Conservation (phyloP, 1,284 basidiomycete species). For the Pseudozyma sp. region DNA sequence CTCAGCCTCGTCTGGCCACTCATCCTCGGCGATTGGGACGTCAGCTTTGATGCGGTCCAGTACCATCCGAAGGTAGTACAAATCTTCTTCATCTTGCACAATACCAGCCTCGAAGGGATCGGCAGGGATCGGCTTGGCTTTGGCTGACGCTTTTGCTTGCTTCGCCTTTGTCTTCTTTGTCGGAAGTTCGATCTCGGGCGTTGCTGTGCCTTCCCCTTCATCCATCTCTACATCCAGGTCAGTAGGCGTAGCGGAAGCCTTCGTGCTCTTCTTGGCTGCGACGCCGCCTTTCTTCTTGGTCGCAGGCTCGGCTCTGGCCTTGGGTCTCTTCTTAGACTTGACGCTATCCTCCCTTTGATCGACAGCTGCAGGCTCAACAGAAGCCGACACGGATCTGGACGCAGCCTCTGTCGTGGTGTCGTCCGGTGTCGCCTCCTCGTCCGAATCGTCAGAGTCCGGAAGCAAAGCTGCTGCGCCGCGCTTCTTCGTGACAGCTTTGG, state of each 20-base stretch:
- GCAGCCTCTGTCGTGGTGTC: conserved; percentile 18
- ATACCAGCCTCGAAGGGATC: conserved; percentile 75
- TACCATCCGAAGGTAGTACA: conserved; percentile 83
- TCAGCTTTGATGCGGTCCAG: conserved; percentile 70
- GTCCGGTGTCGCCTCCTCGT: conserved; percentile 30
- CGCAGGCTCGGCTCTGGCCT: conserved; percentile 13
- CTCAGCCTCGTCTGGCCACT: conserved; percentile 31
- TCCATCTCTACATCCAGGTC: conserved; percentile 20
- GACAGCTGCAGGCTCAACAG: conserved; percentile 18
- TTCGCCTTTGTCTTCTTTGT: conserved; percentile 16
- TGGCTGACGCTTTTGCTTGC: conserved; percentile 21
- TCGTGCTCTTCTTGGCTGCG: conserved; percentile 27
- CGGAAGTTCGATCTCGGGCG: conserved; percentile 9
- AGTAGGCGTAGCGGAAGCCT: not conserved
- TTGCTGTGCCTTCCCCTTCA: conserved; percentile 22
- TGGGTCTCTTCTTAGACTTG: conserved; percentile 26
- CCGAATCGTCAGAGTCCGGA: conserved; percentile 8
- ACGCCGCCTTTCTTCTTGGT: conserved; percentile 14
- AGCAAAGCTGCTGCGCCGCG: conserved; percentile 28
- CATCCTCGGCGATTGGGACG: conserved; percentile 29
- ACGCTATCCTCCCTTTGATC: conserved; percentile 8
- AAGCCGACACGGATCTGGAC: conserved; percentile 31
- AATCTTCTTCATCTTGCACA: conserved; percentile 89
- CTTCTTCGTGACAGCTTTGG: conserved; percentile 23
- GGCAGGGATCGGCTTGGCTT: conserved; percentile 47